Evolutionary conservation across 2,329 filamentous ascomycete genomes (phyloP).

Genomic region (Trichocomaceae sp.): DNA sequence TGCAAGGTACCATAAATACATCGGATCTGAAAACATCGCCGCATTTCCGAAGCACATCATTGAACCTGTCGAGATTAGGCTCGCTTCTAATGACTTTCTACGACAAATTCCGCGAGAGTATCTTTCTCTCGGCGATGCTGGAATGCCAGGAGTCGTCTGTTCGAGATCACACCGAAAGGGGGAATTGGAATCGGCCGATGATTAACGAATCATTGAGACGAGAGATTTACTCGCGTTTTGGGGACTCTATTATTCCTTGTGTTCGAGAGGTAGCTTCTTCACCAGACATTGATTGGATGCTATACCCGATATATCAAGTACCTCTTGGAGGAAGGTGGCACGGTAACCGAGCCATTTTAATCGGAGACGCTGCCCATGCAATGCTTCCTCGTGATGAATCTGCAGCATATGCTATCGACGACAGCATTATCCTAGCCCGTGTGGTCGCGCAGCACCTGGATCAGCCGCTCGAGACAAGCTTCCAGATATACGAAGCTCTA

Average conservation of each 20-base stretch:
- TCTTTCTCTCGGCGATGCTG: slow-evolving; percentile 37
- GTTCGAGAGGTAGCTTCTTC: slow-evolving; percentile 30
- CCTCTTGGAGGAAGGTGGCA: slow-evolving; percentile 34
- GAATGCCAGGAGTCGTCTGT: slow-evolving; percentile 29
- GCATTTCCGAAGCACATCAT: slow-evolving; percentile 35
- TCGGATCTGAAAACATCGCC: slow-evolving; percentile 19
- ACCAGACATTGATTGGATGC: slow-evolving; percentile 30
- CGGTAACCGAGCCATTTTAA: slow-evolving; percentile 34
- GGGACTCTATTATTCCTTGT: slow-evolving; percentile 28
- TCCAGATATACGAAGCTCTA: slow-evolving; percentile 34
- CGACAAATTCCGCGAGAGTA: slow-evolving; percentile 28
- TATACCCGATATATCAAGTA: slow-evolving; percentile 42
- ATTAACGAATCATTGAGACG: slow-evolving; percentile 30
- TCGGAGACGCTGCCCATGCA: slow-evolving; percentile 45
- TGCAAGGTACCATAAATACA: slow-evolving; percentile 29
- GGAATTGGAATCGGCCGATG: slow-evolving; percentile 24
- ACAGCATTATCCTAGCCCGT: slow-evolving; percentile 39
- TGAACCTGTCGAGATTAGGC: slow-evolving; percentile 36
- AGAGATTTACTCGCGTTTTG: slow-evolving; percentile 33
- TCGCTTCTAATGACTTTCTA: slow-evolving; percentile 36
- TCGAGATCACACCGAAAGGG: slow-evolving; percentile 19
- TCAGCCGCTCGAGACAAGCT: slow-evolving; percentile 27
- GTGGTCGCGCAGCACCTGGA: slow-evolving; percentile 29
- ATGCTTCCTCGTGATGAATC: slow-evolving; percentile 45
- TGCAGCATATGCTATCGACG: slow-evolving; percentile 40